Base-by-base conservation (phyloP, 805 yeast species). In the Lipomyces spencermartinsiae region DNA sequence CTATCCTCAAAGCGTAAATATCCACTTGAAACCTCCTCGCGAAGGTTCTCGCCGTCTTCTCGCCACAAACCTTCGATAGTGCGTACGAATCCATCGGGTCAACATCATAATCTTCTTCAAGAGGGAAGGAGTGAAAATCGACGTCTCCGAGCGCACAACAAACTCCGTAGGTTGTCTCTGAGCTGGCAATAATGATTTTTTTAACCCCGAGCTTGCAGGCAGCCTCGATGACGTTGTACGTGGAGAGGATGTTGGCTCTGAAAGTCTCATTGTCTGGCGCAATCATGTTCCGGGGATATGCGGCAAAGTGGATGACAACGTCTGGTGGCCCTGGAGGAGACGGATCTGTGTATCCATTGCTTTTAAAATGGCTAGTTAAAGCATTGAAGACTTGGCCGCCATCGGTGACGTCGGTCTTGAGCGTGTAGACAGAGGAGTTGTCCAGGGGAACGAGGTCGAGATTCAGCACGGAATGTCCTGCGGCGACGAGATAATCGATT, bases 141-240 rank as follows among this genome's bases (percentile, higher is more conserved):
- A 19, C 31, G 19, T 59, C 57, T 10, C 62, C 62, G 31, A 39
- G 62, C 9, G 62, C 34, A n/a, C 29, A 59, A 43, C 62, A 59
- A n/a, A 59, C 62, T 35, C 62, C 62, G 34, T 59, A 59, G 9
- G 62, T 59, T 14, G 62, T 59, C 16, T 59, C 62, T 9, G 62
- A 59, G 19, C 55, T 37, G 8, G 62, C 62, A 5, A 59, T 59
- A 16, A 59, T 59, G 16, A 59, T 43, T 37, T 59, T 59, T 12
- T 35, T 35, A n/a, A 59, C 54, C 2, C 62, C 62, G 6, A 59
- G 62, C 31, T 59, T 59, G 62, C 55, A 35, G 14, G 62, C 62
- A 59, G 62, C 53, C 57, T 59, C 62, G 25, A 59, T 59, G 62
- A 59, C 54, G 12, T 59, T 59, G 62, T 59, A 59, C 58, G 62